Base-by-base conservation (phyloP, 2,329 filamentous ascomycete genomes). In the Pseudogymnoascus sp. region DNA sequence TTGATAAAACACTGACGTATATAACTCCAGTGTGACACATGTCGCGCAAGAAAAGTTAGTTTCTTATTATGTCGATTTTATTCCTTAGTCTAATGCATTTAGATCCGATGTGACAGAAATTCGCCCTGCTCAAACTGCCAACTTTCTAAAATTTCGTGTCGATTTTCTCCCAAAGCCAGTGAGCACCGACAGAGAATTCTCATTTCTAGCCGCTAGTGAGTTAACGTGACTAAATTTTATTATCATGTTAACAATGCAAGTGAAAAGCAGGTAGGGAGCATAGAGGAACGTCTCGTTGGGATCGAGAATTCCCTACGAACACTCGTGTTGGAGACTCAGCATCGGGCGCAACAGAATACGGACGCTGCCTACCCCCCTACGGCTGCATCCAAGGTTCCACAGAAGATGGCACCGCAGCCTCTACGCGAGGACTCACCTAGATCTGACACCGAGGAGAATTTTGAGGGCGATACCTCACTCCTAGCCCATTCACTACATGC, bases 171-270 rank as follows among this genome's bases (percentile, higher is more conserved):
- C 38, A 62, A 66, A 62, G n/a, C 47, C 33, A 23, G 62, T 40
- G 44, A 60, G 38, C 23, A 42, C n/a, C 50, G 66, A 47, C 64
- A 66, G 23, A 64, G 66, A 59, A 61, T 67, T 23, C 36, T 67
- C 11, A 66, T 67, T 8, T 67, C 66, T 15, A 65, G 64, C 62
- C 64, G 62, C 60, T 67, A 67, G 66, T 67, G 28, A 44, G 64
- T 47, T 19, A n/a, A 8, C 6, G 9, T 40, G 28, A 19, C 23
- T 21, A 17, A 17, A 40, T 23, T 21, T 26, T 9, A n/a, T 15
- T 19, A 15, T 28, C 33, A 36, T 10, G 53, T 44, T 63, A 38
- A 19, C 9, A 19, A 11, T 15, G 19, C 31, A n/a, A 67, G 66
- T 62, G 66, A 67, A 44, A 61, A 36, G 11, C 63, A 67, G 62